Conservation (phyloP, 2,329 filamentous ascomycete species). For the Tympanopsis confertula region DNA sequence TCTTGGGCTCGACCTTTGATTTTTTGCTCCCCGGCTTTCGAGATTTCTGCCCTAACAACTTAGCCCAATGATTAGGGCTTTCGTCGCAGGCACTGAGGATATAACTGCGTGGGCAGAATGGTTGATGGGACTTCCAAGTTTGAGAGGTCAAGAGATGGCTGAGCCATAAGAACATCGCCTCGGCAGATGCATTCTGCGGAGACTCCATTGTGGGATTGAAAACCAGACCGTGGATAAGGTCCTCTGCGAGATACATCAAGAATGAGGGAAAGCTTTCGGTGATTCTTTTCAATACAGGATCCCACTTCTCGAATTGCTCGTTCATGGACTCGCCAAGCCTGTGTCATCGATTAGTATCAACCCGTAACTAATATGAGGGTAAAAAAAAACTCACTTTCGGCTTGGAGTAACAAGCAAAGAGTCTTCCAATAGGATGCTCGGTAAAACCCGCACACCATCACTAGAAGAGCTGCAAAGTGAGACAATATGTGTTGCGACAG, state of each 20-base stretch:
- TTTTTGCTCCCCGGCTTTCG: too few relatives aligned
- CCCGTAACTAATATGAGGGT: too few relatives aligned
- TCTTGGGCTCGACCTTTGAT: too few relatives aligned
- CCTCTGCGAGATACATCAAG: background rate
- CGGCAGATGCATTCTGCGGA: background rate
- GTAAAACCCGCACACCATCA: background rate
- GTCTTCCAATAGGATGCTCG: background rate
- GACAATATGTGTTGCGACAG: background rate
- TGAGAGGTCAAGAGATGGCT: background rate
- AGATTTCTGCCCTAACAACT: too few relatives aligned
- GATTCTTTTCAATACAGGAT: background rate
- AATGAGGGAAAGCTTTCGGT: background rate
- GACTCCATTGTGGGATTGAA: background rate
- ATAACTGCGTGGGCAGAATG: background rate
- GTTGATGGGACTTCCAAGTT: background rate
- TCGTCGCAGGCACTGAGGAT: background rate
- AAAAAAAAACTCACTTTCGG: background rate
- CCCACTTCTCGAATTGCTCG: background rate
- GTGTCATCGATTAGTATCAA: background rate
- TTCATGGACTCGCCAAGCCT: background rate
- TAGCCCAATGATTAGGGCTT: background rate
- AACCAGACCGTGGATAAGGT: background rate
- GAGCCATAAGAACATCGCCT: background rate
- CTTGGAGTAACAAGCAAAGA: background rate
- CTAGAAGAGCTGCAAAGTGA: background rate